Percentiles rank a stretch among this genome's conserved stretches.
Evolutionary conservation across 2,329 filamentous ascomycete genomes (phyloP).

Genomic region (Ophiostoma fasciatum): DNA sequence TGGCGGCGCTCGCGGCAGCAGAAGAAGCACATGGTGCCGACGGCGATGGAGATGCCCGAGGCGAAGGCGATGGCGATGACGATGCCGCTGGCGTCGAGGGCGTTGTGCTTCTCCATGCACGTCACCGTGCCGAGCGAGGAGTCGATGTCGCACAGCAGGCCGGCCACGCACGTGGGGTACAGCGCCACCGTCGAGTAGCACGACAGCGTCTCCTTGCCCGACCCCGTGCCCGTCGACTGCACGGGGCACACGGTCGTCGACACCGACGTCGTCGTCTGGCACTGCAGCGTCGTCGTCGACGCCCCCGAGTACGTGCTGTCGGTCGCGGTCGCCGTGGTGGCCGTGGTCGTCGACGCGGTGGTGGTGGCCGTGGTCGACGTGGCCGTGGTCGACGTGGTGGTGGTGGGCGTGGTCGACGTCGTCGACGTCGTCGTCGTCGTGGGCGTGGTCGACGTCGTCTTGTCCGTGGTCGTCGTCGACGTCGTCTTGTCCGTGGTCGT

Average conservation of each 20-base stretch:
- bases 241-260: slow-evolving; percentile 25
- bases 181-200: slow-evolving; percentile 25
- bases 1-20: slow-evolving; percentile 35
- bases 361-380: neutral
- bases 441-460: neutral
- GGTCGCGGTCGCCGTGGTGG: slow-evolving; percentile 12
- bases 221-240: slow-evolving; percentile 21
- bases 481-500: slow-evolving; percentile 6
- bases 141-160: slow-evolving; percentile 31
- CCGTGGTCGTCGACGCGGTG: slow-evolving; percentile 5
- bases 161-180: slow-evolving; percentile 25
- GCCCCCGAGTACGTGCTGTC: slow-evolving; percentile 18
- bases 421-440: slow-evolving; percentile 3
- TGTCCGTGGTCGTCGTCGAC: slow-evolving; percentile 11
- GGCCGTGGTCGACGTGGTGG: slow-evolving; percentile 6
- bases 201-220: slow-evolving; percentile 19
- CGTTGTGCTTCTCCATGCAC: slow-evolving; percentile 28
- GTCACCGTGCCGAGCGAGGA: slow-evolving; percentile 19
- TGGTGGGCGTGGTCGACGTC: slow-evolving; percentile 2
- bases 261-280: slow-evolving; percentile 20
- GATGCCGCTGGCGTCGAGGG: slow-evolving; percentile 28
- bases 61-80: slow-evolving; percentile 34
- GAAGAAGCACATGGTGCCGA: slow-evolving; percentile 30
- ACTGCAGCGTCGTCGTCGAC: slow-evolving; percentile 20
- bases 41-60: slow-evolving; percentile 21